These are phyloP conservation scores for Balansia obtecta DNA, from an alignment of 2,329 filamentous ascomycete species.

Conservation along the genomic window DNA sequence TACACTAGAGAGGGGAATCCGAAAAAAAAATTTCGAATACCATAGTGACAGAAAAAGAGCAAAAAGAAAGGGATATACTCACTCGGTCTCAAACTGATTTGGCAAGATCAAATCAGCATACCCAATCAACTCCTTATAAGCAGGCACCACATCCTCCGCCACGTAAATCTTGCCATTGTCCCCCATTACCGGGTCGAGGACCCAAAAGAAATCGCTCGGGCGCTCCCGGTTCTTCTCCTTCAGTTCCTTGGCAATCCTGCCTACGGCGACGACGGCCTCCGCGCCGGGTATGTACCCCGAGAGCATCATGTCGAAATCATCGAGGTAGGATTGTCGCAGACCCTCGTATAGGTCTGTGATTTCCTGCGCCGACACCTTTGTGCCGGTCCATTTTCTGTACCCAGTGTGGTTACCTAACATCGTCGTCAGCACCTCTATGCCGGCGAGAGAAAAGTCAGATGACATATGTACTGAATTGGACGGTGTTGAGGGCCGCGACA, in stretches of 20 bases:
- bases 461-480: slow-evolving; percentile 73
- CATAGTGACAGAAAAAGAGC: no score
- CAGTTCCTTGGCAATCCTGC: slow-evolving; percentile 70
- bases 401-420: slow-evolving; percentile 81
- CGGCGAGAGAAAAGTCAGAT: background rate
- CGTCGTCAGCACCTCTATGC: background rate
- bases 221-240: slow-evolving; percentile 48
- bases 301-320: slow-evolving; percentile 86
- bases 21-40: no score
- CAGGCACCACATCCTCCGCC: slow-evolving; percentile 78
- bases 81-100: slow-evolving; percentile 97
- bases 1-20: background rate
- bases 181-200: slow-evolving; percentile 96
- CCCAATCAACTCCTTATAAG: slow-evolving; percentile 67
- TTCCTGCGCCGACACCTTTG: slow-evolving; percentile 66
- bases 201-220: slow-evolving; percentile 86
- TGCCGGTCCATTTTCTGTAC: slow-evolving; percentile 80
- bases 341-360: slow-evolving; percentile 77
- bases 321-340: slow-evolving; percentile 69
- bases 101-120: slow-evolving; percentile 86
- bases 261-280: slow-evolving; percentile 70
- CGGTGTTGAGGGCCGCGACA: slow-evolving; percentile 87
- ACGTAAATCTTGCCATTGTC: slow-evolving; percentile 91
- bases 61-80: no score
- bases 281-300: slow-evolving; percentile 91